These are phyloP conservation scores for Camelina hispida DNA, from an alignment of 345 rosid species.

Conservation along the genomic window DNA sequence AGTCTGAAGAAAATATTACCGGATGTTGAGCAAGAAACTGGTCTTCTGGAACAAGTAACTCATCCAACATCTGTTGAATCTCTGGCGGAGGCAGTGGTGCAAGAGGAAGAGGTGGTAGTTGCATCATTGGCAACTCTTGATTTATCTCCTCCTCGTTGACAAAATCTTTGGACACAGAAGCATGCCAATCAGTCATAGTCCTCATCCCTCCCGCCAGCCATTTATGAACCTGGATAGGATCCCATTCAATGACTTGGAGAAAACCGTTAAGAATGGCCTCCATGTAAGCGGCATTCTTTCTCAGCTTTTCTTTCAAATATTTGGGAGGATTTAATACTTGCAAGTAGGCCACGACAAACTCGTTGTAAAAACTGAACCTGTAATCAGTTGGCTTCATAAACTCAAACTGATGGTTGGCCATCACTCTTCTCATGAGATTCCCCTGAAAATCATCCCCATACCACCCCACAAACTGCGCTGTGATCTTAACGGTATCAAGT, in stretches of 20 bases:
- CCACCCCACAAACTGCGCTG: background rate
- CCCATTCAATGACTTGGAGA: background rate
- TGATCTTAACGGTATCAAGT: background rate
- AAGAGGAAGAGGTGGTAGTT: background rate
- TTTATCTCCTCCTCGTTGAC: background rate
- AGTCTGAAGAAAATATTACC: no score
- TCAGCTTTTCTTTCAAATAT: background rate
- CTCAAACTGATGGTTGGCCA: background rate
- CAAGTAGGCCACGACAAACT: background rate
- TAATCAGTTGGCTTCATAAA: constrained; percentile 7
- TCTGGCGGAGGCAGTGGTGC: background rate
- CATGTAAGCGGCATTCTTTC: background rate
- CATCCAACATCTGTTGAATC: background rate
- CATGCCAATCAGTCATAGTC: background rate
- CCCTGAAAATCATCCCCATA: background rate
- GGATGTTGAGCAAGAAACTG: background rate
- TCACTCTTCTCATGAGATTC: background rate
- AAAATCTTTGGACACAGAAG: background rate
- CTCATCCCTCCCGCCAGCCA: background rate
- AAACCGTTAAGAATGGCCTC: background rate
- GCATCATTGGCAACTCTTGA: background rate
- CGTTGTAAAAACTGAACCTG: background rate
- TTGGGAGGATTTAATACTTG: background rate
- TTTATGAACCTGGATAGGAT: background rate
- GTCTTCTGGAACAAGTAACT: background rate